phyloP scores from a whole-genome alignment of 805 yeast genomes.

The Starmerella roubikii region DNA sequence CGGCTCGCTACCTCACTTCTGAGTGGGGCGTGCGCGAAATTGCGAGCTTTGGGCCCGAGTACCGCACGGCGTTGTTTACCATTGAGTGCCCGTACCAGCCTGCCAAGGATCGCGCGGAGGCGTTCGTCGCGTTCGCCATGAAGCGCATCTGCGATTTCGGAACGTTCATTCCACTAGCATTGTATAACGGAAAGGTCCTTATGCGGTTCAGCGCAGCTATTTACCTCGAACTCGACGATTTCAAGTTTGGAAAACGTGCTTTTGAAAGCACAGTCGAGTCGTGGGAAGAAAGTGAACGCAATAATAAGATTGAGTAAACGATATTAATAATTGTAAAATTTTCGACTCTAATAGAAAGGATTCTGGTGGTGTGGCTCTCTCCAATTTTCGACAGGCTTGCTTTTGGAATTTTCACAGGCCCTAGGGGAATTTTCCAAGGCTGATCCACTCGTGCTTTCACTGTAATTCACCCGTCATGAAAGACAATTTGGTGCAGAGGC shows the following conservation, averaged over 20 bases:
- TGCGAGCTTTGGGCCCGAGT: conserved; percentile 28
- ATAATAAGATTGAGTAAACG: too few relatives aligned
- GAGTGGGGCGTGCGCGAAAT: conserved; percentile 31
- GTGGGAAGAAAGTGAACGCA: too few relatives aligned
- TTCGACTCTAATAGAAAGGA: too few relatives aligned
- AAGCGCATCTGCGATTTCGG: conserved; percentile 22
- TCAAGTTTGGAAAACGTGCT: conserved; percentile 33
- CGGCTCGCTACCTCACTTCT: conserved; percentile 30
- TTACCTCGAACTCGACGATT: conserved; percentile 46
- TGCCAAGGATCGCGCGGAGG: conserved; percentile 13
- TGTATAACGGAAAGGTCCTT: conserved; percentile 32
- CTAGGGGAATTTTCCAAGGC: too few relatives aligned
- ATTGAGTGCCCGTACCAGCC: conserved; percentile 30
- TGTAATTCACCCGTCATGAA: too few relatives aligned
- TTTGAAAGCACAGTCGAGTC: conserved; percentile 27
- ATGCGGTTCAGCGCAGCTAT: conserved; percentile 48
- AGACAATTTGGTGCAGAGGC: conserved; percentile 27
- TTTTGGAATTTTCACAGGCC: too few relatives aligned
- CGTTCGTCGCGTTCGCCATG: conserved; percentile 18
- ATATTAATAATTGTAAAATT: too few relatives aligned
- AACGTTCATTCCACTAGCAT: conserved; percentile 36
- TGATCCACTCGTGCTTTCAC: too few relatives aligned
- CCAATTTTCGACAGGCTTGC: too few relatives aligned
- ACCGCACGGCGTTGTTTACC: conserved; percentile 34
- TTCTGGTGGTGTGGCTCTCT: too few relatives aligned